Evolutionary conservation across 164 flowering plant genomes (phyloP).

Genomic region (Platanus orientalis): DNA sequence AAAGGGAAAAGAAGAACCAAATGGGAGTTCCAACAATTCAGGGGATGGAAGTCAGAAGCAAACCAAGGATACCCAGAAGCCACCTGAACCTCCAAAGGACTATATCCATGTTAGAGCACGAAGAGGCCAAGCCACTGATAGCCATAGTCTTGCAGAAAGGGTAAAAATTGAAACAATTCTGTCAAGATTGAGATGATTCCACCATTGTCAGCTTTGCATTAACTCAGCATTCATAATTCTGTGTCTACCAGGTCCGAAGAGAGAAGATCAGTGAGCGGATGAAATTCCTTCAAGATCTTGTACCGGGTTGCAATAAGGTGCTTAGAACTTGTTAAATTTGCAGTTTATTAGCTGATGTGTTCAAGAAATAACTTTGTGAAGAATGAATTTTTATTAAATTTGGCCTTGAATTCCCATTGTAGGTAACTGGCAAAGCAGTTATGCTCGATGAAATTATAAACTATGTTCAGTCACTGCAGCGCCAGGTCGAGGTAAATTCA

Average conservation of each 20-base stretch:
- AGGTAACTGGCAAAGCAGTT: constrained; percentile 96
- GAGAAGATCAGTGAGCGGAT: constrained; percentile 94
- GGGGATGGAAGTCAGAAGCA: constrained; percentile 29
- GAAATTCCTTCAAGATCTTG: constrained; percentile 95
- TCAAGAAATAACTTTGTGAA: too few relatives aligned
- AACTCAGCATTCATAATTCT: neutral
- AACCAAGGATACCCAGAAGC: constrained; percentile 36
- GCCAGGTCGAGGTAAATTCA: constrained; percentile 49
- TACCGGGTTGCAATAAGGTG: constrained; percentile 96
- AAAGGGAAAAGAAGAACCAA: constrained; percentile 30
- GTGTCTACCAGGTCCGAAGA: constrained; percentile 58
- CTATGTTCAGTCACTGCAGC: too few relatives aligned
- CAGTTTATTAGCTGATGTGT: neutral
- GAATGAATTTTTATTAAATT: neutral
- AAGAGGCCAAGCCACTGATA: constrained; percentile 97
- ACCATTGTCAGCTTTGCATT: neutral
- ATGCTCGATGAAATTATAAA: too few relatives aligned
- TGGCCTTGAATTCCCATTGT: constrained; percentile 11
- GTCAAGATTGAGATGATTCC: neutral
- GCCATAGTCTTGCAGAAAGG: constrained; percentile 63
- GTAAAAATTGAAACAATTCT: constrained; percentile 33
- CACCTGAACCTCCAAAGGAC: constrained; percentile 82
- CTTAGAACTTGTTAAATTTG: neutral
- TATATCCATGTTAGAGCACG: constrained; percentile 96
- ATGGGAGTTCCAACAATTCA: constrained; percentile 11